Conservation (phyloP, 2,329 filamentous ascomycete species). For the Calonectria leucothoes region DNA sequence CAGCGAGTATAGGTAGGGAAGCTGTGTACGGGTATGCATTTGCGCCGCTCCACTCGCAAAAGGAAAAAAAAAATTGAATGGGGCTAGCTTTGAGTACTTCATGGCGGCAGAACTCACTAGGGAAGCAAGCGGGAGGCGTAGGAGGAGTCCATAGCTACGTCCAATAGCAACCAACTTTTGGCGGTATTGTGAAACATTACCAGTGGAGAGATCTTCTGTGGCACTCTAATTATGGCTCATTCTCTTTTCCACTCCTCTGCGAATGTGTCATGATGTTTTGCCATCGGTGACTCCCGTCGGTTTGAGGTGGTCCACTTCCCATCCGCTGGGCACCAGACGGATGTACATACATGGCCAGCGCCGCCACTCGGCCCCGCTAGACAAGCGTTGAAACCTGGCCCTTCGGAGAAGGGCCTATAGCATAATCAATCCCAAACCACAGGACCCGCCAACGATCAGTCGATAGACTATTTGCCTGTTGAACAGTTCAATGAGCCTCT, state of each 20-base stretch:
- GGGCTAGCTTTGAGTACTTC: background rate
- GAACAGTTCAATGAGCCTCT: background rate
- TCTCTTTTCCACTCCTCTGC: background rate
- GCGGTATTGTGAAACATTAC: background rate
- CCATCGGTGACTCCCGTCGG: background rate
- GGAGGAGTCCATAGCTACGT: background rate
- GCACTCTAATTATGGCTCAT: background rate
- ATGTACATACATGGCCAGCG: background rate
- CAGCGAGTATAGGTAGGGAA: background rate
- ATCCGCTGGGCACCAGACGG: background rate
- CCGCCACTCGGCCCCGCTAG: slow-evolving; percentile 3
- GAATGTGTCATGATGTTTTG: background rate
- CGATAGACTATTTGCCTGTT: background rate
- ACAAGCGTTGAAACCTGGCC: slow-evolving; percentile 10
- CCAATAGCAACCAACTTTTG: background rate
- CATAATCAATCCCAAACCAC: background rate
- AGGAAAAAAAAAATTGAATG: background rate
- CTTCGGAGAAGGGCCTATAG: background rate
- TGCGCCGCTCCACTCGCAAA: background rate
- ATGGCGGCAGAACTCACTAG: background rate
- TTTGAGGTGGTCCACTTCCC: background rate
- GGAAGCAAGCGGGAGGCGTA: background rate
- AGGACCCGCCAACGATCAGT: background rate
- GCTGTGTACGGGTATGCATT: background rate
- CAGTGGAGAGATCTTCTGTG: background rate